Percentiles rank a stretch among this genome's conserved stretches.
phyloP scores from a whole-genome alignment of 768 basidiomycete genomes.

The Cyathus striatus region DNA sequence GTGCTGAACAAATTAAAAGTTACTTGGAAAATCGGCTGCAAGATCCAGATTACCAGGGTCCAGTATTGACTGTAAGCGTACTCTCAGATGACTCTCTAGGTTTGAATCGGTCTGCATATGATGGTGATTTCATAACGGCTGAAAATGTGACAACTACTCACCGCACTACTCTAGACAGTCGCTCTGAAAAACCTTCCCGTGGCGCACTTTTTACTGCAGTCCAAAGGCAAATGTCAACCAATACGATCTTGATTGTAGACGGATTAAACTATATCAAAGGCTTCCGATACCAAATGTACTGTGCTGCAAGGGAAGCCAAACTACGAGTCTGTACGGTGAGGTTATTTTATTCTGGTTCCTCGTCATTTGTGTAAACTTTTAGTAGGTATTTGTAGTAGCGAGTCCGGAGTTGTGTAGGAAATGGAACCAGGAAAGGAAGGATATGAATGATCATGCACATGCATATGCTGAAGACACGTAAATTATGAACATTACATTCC shows the following conservation, averaged over 20 bases:
- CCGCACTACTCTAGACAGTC: constrained; percentile 46
- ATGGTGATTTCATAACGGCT: constrained; percentile 43
- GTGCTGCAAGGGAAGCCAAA: constrained; percentile 85
- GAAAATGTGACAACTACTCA: constrained; percentile 2
- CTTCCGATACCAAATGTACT: constrained; percentile 97
- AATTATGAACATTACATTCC: background rate
- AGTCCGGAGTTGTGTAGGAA: constrained; percentile 69
- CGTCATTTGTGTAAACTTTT: constrained; percentile 8
- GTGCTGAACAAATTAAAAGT: constrained; percentile 58
- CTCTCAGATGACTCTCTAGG: constrained; percentile 74
- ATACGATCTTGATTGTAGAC: constrained; percentile 86
- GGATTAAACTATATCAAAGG: constrained; percentile 97
- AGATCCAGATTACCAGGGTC: constrained; percentile 48
- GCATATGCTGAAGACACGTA: constrained; percentile 8
- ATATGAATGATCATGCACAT: constrained; percentile 52
- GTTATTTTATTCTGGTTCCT: background rate
- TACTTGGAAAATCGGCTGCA: constrained; percentile 51
- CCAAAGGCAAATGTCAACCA: constrained; percentile 63
- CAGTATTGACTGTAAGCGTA: constrained; percentile 36
- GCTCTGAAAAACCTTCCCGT: constrained; percentile 84
- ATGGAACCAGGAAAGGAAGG: constrained; percentile 61
- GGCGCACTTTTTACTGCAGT: constrained; percentile 79
- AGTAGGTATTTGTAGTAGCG: constrained; percentile 71
- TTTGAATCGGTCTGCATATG: constrained; percentile 61
- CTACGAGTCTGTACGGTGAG: constrained; percentile 85